Evolutionary conservation across 768 basidiomycete species (phyloP), one percentile per base, ranked within the genome.

Genomic region (Termitomyces sp.): DNA sequence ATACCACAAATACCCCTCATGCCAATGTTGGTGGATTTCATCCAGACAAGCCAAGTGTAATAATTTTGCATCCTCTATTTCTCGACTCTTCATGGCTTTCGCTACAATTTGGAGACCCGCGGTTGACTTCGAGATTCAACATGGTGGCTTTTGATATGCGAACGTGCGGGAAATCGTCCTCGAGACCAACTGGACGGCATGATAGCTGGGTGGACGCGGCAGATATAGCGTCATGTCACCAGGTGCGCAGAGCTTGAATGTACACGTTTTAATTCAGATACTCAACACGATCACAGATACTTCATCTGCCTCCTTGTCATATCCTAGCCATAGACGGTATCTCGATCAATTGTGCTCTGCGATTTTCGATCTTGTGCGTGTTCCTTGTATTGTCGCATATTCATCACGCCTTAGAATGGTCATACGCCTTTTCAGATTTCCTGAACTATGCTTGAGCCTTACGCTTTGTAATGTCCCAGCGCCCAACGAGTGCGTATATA

Each of bases 141-240:
- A 70, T 92, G 35, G 85, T 92, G 63, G 88, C 88, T 7, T 88
- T 92, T 69, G 91, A 92, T 70, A 82, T 84, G 67, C 84, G 91
- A 12, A 79, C 81, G 11, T 78, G 79, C 32, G 91, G 91, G 15
- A 80, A 76, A 70, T 88, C 88, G 3, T 70, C 72, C 2, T 81
- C 76, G 63, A 79, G 84, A 57, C 82, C 81, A 4, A 84, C 74
- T 53, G 82, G 80, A 8, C 75, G 77, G 50, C 85, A 88, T 67
- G 91, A 93, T 72, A 82, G 79, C 61, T 93, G 89, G 84, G 89
- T 91, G 7, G 84, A 90, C 45, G 89, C 90, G 2, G 91, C 90
- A 39, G 91, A 92, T 75, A 67, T 92, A 40, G 91, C 88, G 4
- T 78, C 82, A 16, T 85, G 83, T 55, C 82, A 83, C 65, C 82